Base-by-base conservation (phyloP, 495 filamentous ascomycete genomes). In the Penicillium canescens region DNA sequence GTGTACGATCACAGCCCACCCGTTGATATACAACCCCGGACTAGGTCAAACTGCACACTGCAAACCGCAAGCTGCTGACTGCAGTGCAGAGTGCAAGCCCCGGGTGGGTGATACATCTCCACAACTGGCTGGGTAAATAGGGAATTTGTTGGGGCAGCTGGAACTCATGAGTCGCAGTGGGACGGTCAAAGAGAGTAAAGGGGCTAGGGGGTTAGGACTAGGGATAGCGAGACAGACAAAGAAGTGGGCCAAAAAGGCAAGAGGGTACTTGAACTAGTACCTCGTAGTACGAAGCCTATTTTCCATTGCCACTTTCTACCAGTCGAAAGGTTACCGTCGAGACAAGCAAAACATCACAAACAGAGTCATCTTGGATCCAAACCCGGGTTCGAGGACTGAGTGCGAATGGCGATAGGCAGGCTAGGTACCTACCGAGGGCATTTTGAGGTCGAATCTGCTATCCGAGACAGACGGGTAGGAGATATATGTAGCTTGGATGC, bases 391-490 rank as follows among this genome's bases (percentile, higher is more conserved):
- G 57, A 59, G 57, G 50, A 57, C 57, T 61, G 50, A 61, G 55
- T 43, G 50, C 35, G 13, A 34, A 23, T 26, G 24, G 24, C 24
- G 24, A 28, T 38, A 3, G 36, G 11, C 28, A 44, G 28, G 40
- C 24, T 34, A 34, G 28, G 9, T 49, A 24, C 35, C 20, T 35
- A 6, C 62, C 56, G 48, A 66, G 51, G 54, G 47, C 34, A 40
- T 40, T 20, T 37, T 52, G 56, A 56, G 54, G 9, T 59, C 55
- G 42, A 54, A 55, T 67, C 50, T 54, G 24, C 44, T 59, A 67
- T 59, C 63, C 61, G 63, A 64, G 63, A 67, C 61, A 67, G 57
- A 56, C 45, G 36, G 57, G 37, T 42, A 34, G 48, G 23, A 52
- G 28, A 47, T 53, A 45, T 56, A 54, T 60, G 54, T 57, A 57